Evolutionary conservation across 768 basidiomycete genomes (phyloP).

Genomic region (Trametes coccinea): DNA sequence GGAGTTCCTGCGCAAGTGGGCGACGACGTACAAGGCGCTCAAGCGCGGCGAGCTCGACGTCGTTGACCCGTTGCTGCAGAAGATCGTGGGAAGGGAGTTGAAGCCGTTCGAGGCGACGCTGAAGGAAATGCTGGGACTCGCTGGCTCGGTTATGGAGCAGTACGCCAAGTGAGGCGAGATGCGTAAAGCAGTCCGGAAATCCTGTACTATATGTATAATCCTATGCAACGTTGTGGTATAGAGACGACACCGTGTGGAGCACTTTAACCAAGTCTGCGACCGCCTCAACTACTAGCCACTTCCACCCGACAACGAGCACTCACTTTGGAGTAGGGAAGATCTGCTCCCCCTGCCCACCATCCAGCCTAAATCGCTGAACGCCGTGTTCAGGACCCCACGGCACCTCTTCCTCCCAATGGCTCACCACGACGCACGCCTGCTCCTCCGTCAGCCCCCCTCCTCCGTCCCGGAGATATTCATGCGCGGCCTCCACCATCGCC

Average conservation of each 20-base stretch:
- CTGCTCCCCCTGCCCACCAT: constrained; percentile 32
- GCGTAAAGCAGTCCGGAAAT: background rate
- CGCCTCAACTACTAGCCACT: too few relatives aligned
- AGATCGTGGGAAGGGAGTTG: constrained; percentile 32
- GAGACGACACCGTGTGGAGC: background rate
- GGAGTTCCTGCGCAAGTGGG: constrained; percentile 31
- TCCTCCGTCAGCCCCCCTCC: constrained; percentile 46
- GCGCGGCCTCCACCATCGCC: constrained; percentile 65
- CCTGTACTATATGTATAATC: background rate
- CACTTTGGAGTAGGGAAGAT: constrained; percentile 6
- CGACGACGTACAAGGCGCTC: constrained; percentile 34
- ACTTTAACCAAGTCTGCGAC: background rate
- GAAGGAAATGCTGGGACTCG: constrained; percentile 22
- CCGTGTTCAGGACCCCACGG: constrained; percentile 72
- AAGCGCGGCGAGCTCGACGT: constrained; percentile 32
- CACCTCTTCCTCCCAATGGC: constrained; percentile 90
- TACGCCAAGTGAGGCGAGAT: constrained; percentile 24
- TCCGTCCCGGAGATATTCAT: constrained; percentile 57
- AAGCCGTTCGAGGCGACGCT: constrained; percentile 31
- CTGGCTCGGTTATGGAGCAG: constrained; percentile 14
- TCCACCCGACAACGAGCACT: background rate
- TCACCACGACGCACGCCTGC: constrained; percentile 84
- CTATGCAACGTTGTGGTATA: background rate
- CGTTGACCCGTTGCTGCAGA: constrained; percentile 31
- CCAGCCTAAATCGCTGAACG: constrained; percentile 40